Evolutionary conservation across 305 asterid genomes (phyloP), one percentile per base, ranked within the genome.

Genomic region (Solanum hybrid): DNA sequence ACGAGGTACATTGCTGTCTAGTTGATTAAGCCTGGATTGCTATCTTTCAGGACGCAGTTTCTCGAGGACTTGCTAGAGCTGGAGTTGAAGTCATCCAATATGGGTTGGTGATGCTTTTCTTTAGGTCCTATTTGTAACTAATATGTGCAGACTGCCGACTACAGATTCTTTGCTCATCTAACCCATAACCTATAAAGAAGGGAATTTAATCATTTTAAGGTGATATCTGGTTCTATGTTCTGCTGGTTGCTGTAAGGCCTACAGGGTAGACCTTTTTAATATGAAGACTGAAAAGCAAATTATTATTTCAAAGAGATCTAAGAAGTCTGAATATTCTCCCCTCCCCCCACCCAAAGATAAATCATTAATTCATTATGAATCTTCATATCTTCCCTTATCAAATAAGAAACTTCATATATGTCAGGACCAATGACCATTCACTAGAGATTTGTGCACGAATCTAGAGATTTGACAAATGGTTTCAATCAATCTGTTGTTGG

Each of bases 81-180:
- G 99, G 98, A 73, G 89, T 94, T 89, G 97, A 96, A 92, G 98
- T 96, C 61, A 90, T 97, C 89, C 98, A 95, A 86, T 97, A 96
- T 76, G 99, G 98, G 99, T 97, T 80, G 4, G 97, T 92, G 93
- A 90, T 91, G 81, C 81, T 87, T 89, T 82, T 84, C 76, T 26
- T 67, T 89, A 40, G 88, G 84, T 89, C 35, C 36, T 61, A 67
- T 51, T 64, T 37, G 77, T 34, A 71, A 78, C 76, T 89, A n/a
- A 88, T 86, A 6, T 40, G 46, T 87, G 89, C 75, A 46, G 29
- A 88, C 61, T 18, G 86, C 80, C 22, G 34, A 89, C 61, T 16
- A 81, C 33, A n/a, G 26, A 57, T 73, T 42, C 40, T 73, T 91
- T 76, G 64, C 34, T 64, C 79, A 26, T 10, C 64, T 37, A n/a